Base-by-base conservation (phyloP, 768 basidiomycete genomes). In the Calocybe gangraenosa region DNA sequence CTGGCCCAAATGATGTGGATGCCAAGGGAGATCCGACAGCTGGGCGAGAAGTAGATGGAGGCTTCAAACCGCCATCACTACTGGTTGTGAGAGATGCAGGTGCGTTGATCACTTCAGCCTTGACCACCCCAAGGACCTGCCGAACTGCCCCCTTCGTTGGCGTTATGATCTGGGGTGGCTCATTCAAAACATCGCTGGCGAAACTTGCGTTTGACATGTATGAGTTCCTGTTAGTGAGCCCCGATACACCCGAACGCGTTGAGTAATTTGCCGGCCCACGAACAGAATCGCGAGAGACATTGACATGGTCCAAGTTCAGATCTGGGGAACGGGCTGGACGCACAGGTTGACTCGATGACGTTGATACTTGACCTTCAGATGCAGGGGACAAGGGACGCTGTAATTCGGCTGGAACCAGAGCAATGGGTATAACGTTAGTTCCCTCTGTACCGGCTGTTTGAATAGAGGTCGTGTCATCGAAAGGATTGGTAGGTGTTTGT, bases 391-490 rank as follows among this genome's bases (percentile, higher is more conserved):
- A 60, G 32, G 64, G 43, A 33, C 63, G 68, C 25, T 50, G 61
- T 38, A 75, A 72, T 17, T 78, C 78, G 14, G 84, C 78, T 18
- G 83, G 66, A 28, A 91, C 83, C 34, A 91, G 72, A 10, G 88
- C 88, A 48, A 92, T 91, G 49, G 88, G 88, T 47, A 92, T 92
- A 52, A 90, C 88, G 54, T 92, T 92, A 18, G 89, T 87, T 34
- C 79, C 78, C 58, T 87, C 83, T 11, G 87, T 84, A 35, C 79
- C 75, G n/a, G 82, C 79, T 21, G 89, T 92, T 63, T 87, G 85
- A 48, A 92, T 92, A 31, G 88, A 91, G 38, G 84, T 79, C 20
- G 64, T 66, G 56, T 92, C 88, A 34, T 79, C 77, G 63, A 91
- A 92, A 18, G 88, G 88, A 68, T 91, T 88, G 40, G 67, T 70